Base-by-base conservation (phyloP, 768 basidiomycete genomes). In the Lactifluus hygrophoroides region DNA sequence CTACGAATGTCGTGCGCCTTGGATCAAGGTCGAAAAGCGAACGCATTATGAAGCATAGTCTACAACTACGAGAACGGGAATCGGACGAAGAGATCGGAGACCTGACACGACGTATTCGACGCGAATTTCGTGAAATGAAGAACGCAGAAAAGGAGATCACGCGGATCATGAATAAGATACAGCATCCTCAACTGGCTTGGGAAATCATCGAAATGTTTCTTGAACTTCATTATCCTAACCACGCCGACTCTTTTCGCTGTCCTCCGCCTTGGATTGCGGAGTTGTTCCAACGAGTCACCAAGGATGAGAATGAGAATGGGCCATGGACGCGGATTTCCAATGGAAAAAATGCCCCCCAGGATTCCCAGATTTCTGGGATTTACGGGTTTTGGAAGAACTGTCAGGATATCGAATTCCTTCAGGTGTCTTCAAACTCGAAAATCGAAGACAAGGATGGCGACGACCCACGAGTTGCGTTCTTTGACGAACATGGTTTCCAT, bases 11-110 rank as follows among this genome's bases (percentile, higher is more conserved):
- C 21, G 78, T 88, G 2, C 82, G 88, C 0, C 74, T 88, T 13
- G 88, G 88, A 0, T 77, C 82, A 23, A 77, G 81, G 19, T 77
- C 84, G 0, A 68, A 75, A 0, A 80, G 85, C 42, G 81, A 84
- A 51, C 74, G 78, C 17, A 80, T 87, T n/a, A 71, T 77, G 1
- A 54, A 82, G 49, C 86, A 76, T 68, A 80, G 78, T 2, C 75
- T 90, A n/a, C 80, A 85, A 57, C 77, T 73, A 1, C 66, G 84
- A 14, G 85, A 88, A 65, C 68, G 60, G 66, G 68, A 70, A 40
- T 73, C 73, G 0, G 72, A 74, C 3, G 66, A 70, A 25, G 76
- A 77, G n/a, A n/a, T n/a, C n/a, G n/a, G n/a, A 1, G 72, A 73
- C 2, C 71, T 83, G 16, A 65, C 73, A 46, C 66, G 68, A 5